phyloP scores from a whole-genome alignment of 83 land plant genomes.

The Isoetes engelmannii region DNA sequence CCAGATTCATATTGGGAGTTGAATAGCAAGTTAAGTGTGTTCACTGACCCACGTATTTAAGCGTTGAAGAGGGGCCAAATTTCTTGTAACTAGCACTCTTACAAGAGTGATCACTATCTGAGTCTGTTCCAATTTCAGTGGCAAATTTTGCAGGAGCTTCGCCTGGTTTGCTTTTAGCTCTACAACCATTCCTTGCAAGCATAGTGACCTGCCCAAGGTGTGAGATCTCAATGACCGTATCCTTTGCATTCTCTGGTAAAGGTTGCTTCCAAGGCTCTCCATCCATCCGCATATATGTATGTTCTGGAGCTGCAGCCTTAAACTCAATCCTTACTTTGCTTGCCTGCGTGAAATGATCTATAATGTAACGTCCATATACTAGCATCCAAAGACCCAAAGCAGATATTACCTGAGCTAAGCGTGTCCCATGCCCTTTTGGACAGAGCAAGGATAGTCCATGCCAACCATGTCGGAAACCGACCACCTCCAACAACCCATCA shows the following conservation, averaged over 20 bases:
- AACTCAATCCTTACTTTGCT: conserved; percentile 32
- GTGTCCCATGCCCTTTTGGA: conserved; percentile 35
- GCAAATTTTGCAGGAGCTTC: not conserved
- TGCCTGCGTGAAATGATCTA: conserved; percentile 15
- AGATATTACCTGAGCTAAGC: conserved; percentile 31
- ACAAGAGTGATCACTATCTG: too few species aligned
- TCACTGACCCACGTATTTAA: too few species aligned
- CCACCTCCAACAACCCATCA: conserved; percentile 33
- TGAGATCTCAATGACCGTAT: conserved; percentile 23
- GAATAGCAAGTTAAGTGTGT: too few species aligned
- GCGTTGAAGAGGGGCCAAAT: too few species aligned
- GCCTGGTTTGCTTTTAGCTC: conserved; percentile 12
- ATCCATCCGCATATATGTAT: conserved; percentile 36
- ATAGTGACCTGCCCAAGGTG: conserved; percentile 26
- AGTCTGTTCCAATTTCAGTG: too few species aligned
- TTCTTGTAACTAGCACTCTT: too few species aligned
- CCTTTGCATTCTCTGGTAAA: conserved; percentile 14
- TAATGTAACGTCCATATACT: not conserved
- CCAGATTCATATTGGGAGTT: too few species aligned
- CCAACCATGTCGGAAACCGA: conserved; percentile 37
- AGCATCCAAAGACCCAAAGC: not conserved
- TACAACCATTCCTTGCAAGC: conserved; percentile 22
- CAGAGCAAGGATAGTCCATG: conserved; percentile 22
- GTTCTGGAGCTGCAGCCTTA: conserved; percentile 9
- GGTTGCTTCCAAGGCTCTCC: conserved; percentile 43